Conservation (phyloP, 306 rosid genomes). For the Prunus davidiana region DNA sequence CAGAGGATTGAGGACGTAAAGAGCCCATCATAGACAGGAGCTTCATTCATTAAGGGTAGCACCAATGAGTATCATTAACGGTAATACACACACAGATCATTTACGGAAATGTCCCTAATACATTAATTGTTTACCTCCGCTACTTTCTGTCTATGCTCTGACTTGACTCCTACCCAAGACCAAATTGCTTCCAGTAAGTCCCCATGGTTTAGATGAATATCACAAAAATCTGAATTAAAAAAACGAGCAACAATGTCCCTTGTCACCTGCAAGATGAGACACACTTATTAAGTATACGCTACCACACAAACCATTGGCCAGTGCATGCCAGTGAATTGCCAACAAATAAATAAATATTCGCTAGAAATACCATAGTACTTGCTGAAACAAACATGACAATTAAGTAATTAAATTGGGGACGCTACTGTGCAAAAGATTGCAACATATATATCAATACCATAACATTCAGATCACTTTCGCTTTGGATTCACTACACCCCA, state of each 20-base stretch:
- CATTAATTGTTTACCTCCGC: constrained; percentile 77
- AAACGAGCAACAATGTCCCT: constrained; percentile 64
- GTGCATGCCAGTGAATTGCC: not conserved
- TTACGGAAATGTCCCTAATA: constrained; percentile 16
- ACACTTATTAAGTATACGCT: not conserved
- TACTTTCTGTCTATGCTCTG: constrained; percentile 79
- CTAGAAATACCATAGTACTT: not conserved
- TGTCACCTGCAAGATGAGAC: constrained; percentile 59
- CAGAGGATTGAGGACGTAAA: constrained; percentile 88
- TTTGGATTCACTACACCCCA: not conserved
- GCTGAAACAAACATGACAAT: not conserved
- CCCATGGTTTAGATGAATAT: constrained; percentile 87
- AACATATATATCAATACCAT: not conserved
- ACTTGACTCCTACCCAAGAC: constrained; percentile 92
- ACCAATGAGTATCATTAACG: constrained; percentile 12
- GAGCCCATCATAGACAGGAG: constrained; percentile 92
- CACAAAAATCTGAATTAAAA: constrained; percentile 65
- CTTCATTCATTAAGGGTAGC: constrained; percentile 45
- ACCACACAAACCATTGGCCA: not conserved
- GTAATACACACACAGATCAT: not conserved
- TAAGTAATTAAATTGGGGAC: not conserved
- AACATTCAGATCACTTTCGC: not conserved
- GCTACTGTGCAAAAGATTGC: not conserved
- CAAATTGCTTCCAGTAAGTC: constrained; percentile 83
- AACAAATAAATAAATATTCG: not conserved